Base-by-base conservation (phyloP, 441 rosid genomes). In the Lagerstroemia fauriei region DNA sequence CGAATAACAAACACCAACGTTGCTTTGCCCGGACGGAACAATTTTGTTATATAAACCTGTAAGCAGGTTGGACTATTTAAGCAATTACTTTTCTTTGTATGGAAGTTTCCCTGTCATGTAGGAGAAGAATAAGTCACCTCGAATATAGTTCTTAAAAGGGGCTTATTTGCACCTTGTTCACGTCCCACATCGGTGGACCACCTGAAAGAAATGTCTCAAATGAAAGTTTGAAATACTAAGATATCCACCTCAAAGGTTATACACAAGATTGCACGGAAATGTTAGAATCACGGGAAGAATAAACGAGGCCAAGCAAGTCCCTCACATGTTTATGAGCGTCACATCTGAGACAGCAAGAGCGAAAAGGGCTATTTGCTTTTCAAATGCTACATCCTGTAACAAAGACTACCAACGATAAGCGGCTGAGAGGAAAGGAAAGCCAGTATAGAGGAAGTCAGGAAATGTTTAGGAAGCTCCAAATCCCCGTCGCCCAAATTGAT, bases 131-230 rank as follows among this genome's bases (percentile, higher is more conserved):
- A 81, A 68, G 75, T 75, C 80, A 96, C 98, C 97, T 93, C 95
- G 81, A 96, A 96, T 84, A 96, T 95, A 32, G 97, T 94, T 84
- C 93, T 94, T 38, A 96, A 70, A 85, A 96, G 95, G 44, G 99
- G 98, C 87, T 90, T 96, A 86, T 94, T 96, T 75, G 99, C 92
- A 84, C 97, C 99, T 70, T 93, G 95, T 85, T 94, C 98, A 73
- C 99, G 88, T 78, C 99, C 99, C 56, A 96, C 91, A 82, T 96
- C 99, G 87, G 93, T 97, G 89, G 98, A 96, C 99, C 99, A 96
- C 97, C 98, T 94, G 83, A 27, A 86, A 50, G 71, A 46, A 53
- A 34, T 50, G 27, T 79, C 31, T 61, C 66, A 3, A 22, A 24
- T 10, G 25, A 25, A 9, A 24, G 11, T 63, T 63, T 18, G 25